These are phyloP conservation scores for Pleurotus sapidus DNA, from an alignment of 768 basidiomycete genomes.

Conservation along the genomic window DNA sequence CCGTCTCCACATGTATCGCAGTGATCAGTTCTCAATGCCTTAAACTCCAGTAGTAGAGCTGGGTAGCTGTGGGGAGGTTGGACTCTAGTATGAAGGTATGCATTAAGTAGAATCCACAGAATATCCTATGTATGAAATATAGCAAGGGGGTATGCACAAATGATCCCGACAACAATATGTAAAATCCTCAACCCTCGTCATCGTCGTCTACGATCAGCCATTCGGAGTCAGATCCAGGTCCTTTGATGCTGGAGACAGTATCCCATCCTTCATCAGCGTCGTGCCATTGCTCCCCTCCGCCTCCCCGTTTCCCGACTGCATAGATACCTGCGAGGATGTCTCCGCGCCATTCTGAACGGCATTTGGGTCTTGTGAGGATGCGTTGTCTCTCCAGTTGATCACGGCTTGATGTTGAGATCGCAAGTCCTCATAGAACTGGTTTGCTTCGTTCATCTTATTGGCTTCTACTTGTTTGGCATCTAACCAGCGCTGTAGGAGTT, in stretches of 20 bases:
- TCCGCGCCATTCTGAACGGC: constrained; percentile 22
- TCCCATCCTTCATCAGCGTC: constrained; percentile 68
- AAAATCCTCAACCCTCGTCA: neutral
- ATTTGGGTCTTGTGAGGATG: constrained; percentile 20
- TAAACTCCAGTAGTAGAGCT: no score
- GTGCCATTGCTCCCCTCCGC: constrained; percentile 42
- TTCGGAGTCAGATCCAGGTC: constrained; percentile 85
- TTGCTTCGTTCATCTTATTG: constrained; percentile 93
- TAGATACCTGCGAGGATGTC: constrained; percentile 26
- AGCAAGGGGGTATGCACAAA: no score
- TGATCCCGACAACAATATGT: no score
- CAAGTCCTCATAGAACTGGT: constrained; percentile 87
- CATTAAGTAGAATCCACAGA: no score
- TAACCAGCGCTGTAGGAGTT: constrained; percentile 93
- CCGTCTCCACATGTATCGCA: no score
- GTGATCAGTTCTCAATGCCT: no score
- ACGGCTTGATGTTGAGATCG: constrained; percentile 68
- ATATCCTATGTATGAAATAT: no score
- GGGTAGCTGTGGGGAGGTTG: no score
- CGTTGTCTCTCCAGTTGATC: constrained; percentile 52
- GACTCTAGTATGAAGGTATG: no score
- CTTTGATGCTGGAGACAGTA: constrained; percentile 65
- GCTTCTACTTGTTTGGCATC: constrained; percentile 93
- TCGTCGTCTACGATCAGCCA: constrained; percentile 71
- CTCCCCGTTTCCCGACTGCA: constrained; percentile 72